Evolutionary conservation across 768 basidiomycete genomes (phyloP).

Genomic region (Auricularia cornea): DNA sequence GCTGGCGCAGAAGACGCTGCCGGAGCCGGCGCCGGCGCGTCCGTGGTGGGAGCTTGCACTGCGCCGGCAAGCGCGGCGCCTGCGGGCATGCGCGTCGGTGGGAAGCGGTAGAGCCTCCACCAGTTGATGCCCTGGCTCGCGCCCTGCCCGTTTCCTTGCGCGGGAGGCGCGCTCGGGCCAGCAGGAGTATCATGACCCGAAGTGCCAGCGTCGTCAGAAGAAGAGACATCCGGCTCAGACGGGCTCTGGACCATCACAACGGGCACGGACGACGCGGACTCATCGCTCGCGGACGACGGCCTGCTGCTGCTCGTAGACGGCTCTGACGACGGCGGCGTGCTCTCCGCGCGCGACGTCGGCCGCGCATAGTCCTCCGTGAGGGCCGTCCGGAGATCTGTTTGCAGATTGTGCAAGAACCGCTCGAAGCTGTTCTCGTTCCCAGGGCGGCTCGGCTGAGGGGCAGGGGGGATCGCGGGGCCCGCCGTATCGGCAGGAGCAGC

Average conservation of each 20-base stretch:
- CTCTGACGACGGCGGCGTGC: background rate
- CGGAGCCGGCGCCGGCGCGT: constrained; percentile 7
- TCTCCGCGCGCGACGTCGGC: constrained; percentile 1
- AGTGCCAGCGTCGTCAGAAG: background rate
- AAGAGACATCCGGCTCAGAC: background rate
- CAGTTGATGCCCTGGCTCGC: constrained; percentile 50
- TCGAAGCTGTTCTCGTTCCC: constrained; percentile 41
- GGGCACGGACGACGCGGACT: background rate
- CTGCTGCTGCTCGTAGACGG: background rate
- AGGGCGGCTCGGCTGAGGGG: background rate
- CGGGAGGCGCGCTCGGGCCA: constrained; percentile 12
- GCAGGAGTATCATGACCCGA: constrained; percentile 10
- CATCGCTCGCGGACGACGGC: background rate
- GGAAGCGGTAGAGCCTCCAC: constrained; percentile 81
- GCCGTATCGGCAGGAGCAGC: constrained; percentile 43
- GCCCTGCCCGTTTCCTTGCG: constrained; percentile 24
- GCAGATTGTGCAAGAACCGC: constrained; percentile 70
- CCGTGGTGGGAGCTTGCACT: background rate
- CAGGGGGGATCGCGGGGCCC: background rate
- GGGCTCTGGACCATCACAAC: background rate
- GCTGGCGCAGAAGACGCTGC: constrained; percentile 14
- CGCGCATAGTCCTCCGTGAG: constrained; percentile 35
- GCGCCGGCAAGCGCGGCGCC: constrained; percentile 4
- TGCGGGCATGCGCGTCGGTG: constrained; percentile 44
- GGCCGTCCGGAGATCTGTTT: constrained; percentile 59